Conservation (phyloP, 805 yeast species). For the Candida palmyrensis region DNA sequence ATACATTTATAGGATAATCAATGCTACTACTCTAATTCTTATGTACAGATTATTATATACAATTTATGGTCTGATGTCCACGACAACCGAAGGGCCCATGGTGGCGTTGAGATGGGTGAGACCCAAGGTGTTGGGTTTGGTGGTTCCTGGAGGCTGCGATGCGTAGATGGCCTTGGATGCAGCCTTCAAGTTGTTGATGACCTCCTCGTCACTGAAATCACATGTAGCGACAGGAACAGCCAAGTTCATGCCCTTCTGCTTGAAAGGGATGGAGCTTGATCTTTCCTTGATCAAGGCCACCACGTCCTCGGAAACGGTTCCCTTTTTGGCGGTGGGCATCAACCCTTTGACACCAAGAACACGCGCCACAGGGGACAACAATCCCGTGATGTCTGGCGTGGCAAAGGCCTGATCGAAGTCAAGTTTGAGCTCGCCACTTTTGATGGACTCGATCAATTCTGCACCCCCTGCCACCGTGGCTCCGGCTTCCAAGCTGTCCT, state of each 20-base stretch:
- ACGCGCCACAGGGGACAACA: slow-evolving; percentile 66
- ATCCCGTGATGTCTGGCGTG: slow-evolving; percentile 71
- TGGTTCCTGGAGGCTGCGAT: slow-evolving; percentile 51
- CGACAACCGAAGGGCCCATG: slow-evolving; percentile 74
- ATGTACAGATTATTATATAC: slow-evolving; percentile 1
- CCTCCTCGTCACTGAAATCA: slow-evolving; percentile 70
- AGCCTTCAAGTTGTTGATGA: slow-evolving; percentile 63
- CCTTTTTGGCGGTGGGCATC: slow-evolving; percentile 82
- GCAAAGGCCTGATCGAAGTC: slow-evolving; percentile 70
- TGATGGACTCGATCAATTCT: slow-evolving; percentile 61
- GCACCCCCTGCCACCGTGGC: slow-evolving; percentile 65
- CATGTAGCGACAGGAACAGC: slow-evolving; percentile 73
- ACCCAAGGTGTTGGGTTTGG: slow-evolving; percentile 67
- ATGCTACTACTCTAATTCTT: neutral
- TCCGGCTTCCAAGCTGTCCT: slow-evolving; percentile 46
- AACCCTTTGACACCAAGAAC: slow-evolving; percentile 83
- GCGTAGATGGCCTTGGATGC: slow-evolving; percentile 60
- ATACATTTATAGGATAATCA: too few species aligned
- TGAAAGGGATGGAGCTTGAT: slow-evolving; percentile 70
- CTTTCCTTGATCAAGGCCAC: slow-evolving; percentile 46
- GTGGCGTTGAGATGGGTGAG: slow-evolving; percentile 65
- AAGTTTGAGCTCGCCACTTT: slow-evolving; percentile 42
- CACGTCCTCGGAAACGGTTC: slow-evolving; percentile 75
- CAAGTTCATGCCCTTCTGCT: slow-evolving; percentile 60
- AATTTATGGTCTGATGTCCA: slow-evolving; percentile 28